Percentiles rank a stretch among this genome's conserved stretches.
Evolutionary conservation across 1,139 yeast species (phyloP).

Genomic region (Taiozyma sp.): DNA sequence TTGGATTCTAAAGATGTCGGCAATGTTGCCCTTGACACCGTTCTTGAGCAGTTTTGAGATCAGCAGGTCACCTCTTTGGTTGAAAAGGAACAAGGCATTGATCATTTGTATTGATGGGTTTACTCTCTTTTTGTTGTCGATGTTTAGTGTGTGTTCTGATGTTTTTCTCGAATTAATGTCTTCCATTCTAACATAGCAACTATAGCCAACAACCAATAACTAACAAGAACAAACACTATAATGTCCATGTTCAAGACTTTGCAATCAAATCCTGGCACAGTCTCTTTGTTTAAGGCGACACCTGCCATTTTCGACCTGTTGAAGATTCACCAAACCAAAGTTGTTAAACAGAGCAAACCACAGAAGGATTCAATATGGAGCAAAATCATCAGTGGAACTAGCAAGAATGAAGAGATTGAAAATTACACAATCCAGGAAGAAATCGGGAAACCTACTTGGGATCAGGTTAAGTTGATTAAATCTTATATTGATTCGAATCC

Average conservation of each 20-base stretch:
- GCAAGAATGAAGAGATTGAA: not conserved
- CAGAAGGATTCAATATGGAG: conserved; percentile 5
- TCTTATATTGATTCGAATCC: conserved; percentile 23
- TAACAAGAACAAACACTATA: not conserved
- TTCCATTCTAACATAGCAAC: not conserved
- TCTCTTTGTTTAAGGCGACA: conserved; percentile 16
- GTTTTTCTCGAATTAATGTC: not conserved
- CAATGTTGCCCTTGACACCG: conserved; percentile 63
- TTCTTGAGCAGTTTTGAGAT: conserved; percentile 71
- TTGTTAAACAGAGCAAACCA: not conserved
- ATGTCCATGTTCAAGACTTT: conserved; percentile 24
- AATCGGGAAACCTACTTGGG: conserved; percentile 18
- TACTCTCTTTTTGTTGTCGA: not conserved
- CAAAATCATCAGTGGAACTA: conserved; percentile 3
- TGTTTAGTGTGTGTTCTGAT: not conserved
- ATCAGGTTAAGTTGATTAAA: conserved; percentile 20
- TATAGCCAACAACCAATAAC: not conserved
- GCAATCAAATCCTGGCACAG: conserved; percentile 19
- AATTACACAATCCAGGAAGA: conserved; percentile 9
- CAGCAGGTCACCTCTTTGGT: conserved; percentile 80
- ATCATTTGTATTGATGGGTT: conserved; percentile 43
- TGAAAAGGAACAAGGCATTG: conserved; percentile 73
- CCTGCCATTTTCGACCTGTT: conserved; percentile 2
- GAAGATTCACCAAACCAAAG: not conserved
- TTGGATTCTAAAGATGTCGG: conserved; percentile 91